A percentile compares a stretch with the other conserved stretches of the same genome.
Conservation (phyloP, 1,284 basidiomycete genomes). For the Chiua sp. region DNA sequence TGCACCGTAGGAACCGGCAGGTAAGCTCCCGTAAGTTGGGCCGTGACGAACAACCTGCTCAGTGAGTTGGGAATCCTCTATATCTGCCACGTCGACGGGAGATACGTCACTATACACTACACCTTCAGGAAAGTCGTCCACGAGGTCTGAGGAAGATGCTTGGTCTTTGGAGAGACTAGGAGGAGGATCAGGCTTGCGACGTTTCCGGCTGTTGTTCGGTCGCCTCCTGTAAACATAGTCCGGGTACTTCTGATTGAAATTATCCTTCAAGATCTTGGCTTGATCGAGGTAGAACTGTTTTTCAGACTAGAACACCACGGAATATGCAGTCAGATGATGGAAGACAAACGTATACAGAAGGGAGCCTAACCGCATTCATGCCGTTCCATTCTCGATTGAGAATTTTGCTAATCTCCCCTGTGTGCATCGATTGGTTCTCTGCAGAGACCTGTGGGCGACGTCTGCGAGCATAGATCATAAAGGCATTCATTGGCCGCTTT, state of each 20-base stretch:
- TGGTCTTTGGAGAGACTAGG: constrained; percentile 23
- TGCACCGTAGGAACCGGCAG: constrained; percentile 28
- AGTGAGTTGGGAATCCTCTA: constrained; percentile 23
- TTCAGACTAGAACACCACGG: constrained; percentile 53
- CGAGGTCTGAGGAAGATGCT: constrained; percentile 23
- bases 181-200: constrained; percentile 57
- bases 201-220: constrained; percentile 82
- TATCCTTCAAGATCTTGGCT: constrained; percentile 81
- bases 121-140: constrained; percentile 30
- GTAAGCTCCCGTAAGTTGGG: constrained; percentile 30
- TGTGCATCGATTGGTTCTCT: constrained; percentile 83
- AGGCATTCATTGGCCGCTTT: constrained; percentile 88
- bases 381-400: constrained; percentile 80
- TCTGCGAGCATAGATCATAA: constrained; percentile 88
- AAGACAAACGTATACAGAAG: constrained; percentile 9
- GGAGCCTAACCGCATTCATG: constrained; percentile 64
- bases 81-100: constrained; percentile 34
- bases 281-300: constrained; percentile 87
- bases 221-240: constrained; percentile 85
- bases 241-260: constrained; percentile 83
- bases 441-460: constrained; percentile 80
- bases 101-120: constrained; percentile 36
- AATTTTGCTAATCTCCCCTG: constrained; percentile 84
- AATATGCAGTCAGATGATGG: constrained; percentile 24
- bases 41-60: constrained; percentile 28